Conservation (phyloP, 768 basidiomycete species). For the Mycena metata region DNA sequence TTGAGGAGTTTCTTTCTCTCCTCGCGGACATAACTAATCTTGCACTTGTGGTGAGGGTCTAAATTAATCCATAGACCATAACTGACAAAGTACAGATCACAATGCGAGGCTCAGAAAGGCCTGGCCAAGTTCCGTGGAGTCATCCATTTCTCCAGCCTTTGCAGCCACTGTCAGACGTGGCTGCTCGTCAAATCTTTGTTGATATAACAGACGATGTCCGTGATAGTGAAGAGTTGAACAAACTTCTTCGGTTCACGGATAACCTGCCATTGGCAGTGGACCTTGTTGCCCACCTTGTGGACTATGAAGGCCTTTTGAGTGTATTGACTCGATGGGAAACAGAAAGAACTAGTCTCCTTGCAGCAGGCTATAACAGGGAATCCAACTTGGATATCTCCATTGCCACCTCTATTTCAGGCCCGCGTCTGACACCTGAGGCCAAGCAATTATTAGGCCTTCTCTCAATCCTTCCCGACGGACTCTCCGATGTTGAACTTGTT, state of each 20-base stretch:
- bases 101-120: background rate
- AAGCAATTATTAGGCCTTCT: background rate
- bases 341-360: background rate
- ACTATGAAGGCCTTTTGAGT: background rate
- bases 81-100: background rate
- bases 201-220: background rate
- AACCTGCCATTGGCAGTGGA: too few relatives aligned
- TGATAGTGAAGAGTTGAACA: background rate
- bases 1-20: too few relatives aligned
- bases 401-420: background rate
- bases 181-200: background rate
- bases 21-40: background rate
- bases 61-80: too few relatives aligned
- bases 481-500: background rate
- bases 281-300: too few relatives aligned
- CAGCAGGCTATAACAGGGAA: background rate
- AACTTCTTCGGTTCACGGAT: background rate
- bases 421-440: background rate
- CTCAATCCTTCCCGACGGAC: constrained; percentile 5
- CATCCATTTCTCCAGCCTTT: background rate
- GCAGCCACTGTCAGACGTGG: background rate
- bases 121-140: background rate
- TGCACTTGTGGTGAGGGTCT: background rate
- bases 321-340: background rate
- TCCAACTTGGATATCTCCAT: background rate